Base-by-base conservation (phyloP, 495 filamentous ascomycete genomes). In the Daldinia bambusicola region DNA sequence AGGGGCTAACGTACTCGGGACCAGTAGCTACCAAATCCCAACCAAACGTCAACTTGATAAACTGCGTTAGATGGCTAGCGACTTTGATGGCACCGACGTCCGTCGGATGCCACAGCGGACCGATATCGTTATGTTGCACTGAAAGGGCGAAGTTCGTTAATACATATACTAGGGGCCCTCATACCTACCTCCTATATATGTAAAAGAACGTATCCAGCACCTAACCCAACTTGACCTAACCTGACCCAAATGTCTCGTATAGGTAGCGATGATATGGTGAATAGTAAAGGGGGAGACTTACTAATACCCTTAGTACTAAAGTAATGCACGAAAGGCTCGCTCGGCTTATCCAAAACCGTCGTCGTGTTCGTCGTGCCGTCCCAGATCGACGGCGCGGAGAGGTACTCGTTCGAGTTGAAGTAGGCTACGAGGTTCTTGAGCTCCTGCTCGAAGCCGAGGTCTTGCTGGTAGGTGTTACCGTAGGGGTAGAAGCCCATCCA, bases 51-150 rank as follows among this genome's bases (percentile, higher is more conserved):
- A 79, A 57, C 63, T 75, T 75, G 41, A 83, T 80, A 55, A 84
- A 90, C 72, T 89, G 86, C 74, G 87, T 84, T 55, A 91, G 66
- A 67, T 91, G 88, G 67, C 88, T 90, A 2, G 89, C 88, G 2
- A 91, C 76, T 69, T 91, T 91, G 75, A 91, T 82, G 56, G 90
- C 87, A 0, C 90, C 89, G 10, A 90, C 85, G 68, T 91, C 89
- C 0, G 89, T 91, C 0, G 87, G 89, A 64, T 92, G 89, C 67
- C 81, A 89, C 72, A 81, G 80, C 12, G 89, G 90, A 4, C 81
- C 86, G 59, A 90, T 89, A 70, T 91, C 89, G 62, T 91, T 91
- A 69, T 92, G 89, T 71, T 91, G 88, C 67, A 92, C 65, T 73
- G 6, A 16, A 45, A 40, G 16, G 31, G 26, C 13, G 14, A 32